Conservation (phyloP, 2,329 filamentous ascomycete genomes). For the Apiospora malaysiana region DNA sequence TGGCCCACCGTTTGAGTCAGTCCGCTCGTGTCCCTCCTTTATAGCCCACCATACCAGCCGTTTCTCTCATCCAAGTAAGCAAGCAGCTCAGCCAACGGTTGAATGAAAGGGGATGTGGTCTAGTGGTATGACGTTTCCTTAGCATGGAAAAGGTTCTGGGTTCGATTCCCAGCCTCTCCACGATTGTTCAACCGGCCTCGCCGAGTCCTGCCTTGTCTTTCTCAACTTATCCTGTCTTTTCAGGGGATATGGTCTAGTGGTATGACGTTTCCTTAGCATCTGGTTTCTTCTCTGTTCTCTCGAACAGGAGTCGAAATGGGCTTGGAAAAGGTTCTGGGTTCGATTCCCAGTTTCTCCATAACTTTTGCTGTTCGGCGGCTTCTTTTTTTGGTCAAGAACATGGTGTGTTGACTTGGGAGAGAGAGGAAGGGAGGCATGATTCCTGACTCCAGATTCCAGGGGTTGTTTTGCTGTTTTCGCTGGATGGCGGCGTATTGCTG, state of each 20-base stretch:
- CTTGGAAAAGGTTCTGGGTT: constrained; percentile 6
- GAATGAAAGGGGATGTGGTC: constrained; percentile 18
- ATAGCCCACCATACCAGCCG: neutral
- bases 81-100: neutral
- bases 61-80: neutral
- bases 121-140: constrained; percentile 22
- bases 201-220: neutral
- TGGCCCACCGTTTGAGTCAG: too few species aligned
- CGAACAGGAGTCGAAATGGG: neutral
- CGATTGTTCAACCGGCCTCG: neutral
- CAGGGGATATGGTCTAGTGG: constrained; percentile 22
- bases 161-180: constrained; percentile 22
- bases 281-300: neutral
- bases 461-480: too few species aligned
- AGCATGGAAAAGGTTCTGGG: constrained; percentile 22
- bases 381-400: neutral
- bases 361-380: too few species aligned
- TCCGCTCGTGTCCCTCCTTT: neutral
- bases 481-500: too few species aligned
- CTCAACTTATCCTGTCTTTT: neutral
- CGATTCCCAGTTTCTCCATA: constrained; percentile 19
- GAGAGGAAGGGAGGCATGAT: too few species aligned
- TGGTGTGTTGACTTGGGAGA: too few species aligned
- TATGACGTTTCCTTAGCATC: constrained; percentile 22
- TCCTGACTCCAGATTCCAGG: too few species aligned